phyloP scores from a whole-genome alignment of 371 early-diverging fungal species.

The Actinomortierella wolfii region DNA sequence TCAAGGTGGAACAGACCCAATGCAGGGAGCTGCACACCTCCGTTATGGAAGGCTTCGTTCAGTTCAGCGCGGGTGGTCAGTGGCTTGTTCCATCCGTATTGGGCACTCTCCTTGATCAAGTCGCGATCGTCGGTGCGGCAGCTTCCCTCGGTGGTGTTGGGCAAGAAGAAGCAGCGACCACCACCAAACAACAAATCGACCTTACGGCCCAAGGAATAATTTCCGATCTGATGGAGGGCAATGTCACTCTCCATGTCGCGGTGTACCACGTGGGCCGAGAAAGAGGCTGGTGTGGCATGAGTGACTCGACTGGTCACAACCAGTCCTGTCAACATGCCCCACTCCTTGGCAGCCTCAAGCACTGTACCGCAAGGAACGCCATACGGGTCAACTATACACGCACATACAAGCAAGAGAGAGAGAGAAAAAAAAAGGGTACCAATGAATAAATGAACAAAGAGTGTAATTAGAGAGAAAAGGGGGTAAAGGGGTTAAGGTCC shows the following conservation, averaged over 20 bases:
- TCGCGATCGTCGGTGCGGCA: constrained; percentile 78
- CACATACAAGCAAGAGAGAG: neutral
- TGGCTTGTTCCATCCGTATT: constrained; percentile 63
- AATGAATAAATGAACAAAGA: neutral
- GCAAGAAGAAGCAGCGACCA: constrained; percentile 85
- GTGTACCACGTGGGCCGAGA: constrained; percentile 79
- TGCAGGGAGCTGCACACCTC: constrained; percentile 63
- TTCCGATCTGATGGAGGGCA: constrained; percentile 89
- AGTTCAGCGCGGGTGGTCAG: constrained; percentile 59
- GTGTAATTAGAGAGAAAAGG: neutral
- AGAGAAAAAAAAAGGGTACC: neutral
- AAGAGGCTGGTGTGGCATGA: constrained; percentile 85
- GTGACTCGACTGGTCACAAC: constrained; percentile 94
- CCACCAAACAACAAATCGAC: constrained; percentile 94
- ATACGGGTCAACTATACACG: constrained; percentile 56
- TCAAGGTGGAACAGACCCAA: constrained; percentile 77
- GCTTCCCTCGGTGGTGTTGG: constrained; percentile 56
- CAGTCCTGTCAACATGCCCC: constrained; percentile 83
- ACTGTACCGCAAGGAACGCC: constrained; percentile 88
- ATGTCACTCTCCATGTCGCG: constrained; percentile 83
- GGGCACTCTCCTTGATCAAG: constrained; percentile 58
- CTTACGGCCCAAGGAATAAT: constrained; percentile 76
- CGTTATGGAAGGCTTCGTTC: constrained; percentile 49
- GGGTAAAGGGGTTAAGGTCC: neutral
- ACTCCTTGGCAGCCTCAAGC: constrained; percentile 89